Conservation (phyloP, 2,329 filamentous ascomycete genomes). For the Monilinia vaccinii-corymbosi region DNA sequence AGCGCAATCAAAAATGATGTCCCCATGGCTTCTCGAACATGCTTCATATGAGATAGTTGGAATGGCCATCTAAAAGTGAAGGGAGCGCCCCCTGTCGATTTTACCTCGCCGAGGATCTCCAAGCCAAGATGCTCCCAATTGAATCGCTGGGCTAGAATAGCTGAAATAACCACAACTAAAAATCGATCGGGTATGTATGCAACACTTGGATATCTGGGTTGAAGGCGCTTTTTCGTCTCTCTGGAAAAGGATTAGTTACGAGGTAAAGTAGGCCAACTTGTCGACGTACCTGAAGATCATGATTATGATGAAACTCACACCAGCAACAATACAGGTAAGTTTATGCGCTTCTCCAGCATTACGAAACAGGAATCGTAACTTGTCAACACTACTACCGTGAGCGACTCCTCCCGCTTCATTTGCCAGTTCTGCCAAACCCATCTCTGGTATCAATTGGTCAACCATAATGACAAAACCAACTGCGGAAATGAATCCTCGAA, state of each 20-base stretch:
- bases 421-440: slow-evolving; percentile 64
- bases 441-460: slow-evolving; percentile 85
- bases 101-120: slow-evolving; percentile 72
- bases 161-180: slow-evolving; percentile 75
- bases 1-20: slow-evolving; percentile 90
- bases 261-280: neutral
- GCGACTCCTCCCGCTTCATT: slow-evolving; percentile 53
- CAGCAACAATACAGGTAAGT: slow-evolving; percentile 68
- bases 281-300: slow-evolving; percentile 70
- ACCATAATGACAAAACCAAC: slow-evolving; percentile 95
- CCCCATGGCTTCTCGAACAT: slow-evolving; percentile 78
- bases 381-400: slow-evolving; percentile 81
- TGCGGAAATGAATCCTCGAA: slow-evolving; percentile 92
- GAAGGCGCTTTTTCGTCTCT: slow-evolving; percentile 70
- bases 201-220: slow-evolving; percentile 68
- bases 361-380: slow-evolving; percentile 67
- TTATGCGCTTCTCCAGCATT: slow-evolving; percentile 59
- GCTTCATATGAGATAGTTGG: slow-evolving; percentile 61
- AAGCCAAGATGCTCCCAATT: slow-evolving; percentile 75
- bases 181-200: slow-evolving; percentile 92
- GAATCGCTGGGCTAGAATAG: slow-evolving; percentile 66
- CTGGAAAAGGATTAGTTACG: slow-evolving; percentile 35
- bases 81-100: slow-evolving; percentile 58
- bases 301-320: slow-evolving; percentile 74
- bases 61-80: slow-evolving; percentile 88